A percentile compares a stretch with the other conserved stretches of the same genome.
Evolutionary conservation across 2,329 filamentous ascomycete species (phyloP).

Genomic region (Cladophialophora carrionii): DNA sequence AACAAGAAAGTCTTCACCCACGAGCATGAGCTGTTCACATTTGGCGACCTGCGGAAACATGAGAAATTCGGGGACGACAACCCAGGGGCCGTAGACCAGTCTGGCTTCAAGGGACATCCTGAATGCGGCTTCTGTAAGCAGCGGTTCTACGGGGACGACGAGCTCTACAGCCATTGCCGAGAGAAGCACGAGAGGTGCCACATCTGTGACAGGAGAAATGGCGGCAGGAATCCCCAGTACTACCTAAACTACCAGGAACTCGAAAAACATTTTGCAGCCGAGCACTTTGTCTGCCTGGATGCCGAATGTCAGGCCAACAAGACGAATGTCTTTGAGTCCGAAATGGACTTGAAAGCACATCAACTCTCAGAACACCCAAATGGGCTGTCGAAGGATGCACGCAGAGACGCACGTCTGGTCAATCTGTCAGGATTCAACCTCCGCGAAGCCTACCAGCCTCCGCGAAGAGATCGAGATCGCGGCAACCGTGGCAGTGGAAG

Average conservation of each 20-base stretch:
- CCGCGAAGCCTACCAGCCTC: constrained; percentile 68
- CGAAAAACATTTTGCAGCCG: constrained; percentile 81
- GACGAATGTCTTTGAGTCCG: constrained; percentile 93
- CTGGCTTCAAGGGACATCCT: constrained; percentile 93
- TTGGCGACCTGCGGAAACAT: constrained; percentile 78
- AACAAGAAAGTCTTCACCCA: constrained; percentile 99
- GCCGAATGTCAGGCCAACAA: constrained; percentile 93
- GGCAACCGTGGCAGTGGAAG: constrained; percentile 62
- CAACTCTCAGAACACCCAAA: constrained; percentile 81
- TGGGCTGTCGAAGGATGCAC: constrained; percentile 77
- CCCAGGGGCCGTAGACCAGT: constrained; percentile 87
- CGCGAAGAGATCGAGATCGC: constrained; percentile 55
- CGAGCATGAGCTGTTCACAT: constrained; percentile 89
- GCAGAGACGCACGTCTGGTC: constrained; percentile 80
- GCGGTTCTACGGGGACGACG: constrained; percentile 94
- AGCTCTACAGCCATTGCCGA: constrained; percentile 89
- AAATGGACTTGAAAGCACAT: constrained; percentile 93
- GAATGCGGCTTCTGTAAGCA: constrained; percentile 90
- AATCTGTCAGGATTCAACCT: constrained; percentile 87
- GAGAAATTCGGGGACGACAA: constrained; percentile 90
- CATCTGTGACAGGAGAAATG: constrained; percentile 75
- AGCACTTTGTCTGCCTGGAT: constrained; percentile 84
- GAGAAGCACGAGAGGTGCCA: constrained; percentile 95
- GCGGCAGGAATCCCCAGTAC: constrained; percentile 76
- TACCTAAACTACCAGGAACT: constrained; percentile 86